Evolutionary conservation across 352 stramenopile species (phyloP), one percentile per base, ranked within the genome.

Genomic region (Pythium plurisporium): DNA sequence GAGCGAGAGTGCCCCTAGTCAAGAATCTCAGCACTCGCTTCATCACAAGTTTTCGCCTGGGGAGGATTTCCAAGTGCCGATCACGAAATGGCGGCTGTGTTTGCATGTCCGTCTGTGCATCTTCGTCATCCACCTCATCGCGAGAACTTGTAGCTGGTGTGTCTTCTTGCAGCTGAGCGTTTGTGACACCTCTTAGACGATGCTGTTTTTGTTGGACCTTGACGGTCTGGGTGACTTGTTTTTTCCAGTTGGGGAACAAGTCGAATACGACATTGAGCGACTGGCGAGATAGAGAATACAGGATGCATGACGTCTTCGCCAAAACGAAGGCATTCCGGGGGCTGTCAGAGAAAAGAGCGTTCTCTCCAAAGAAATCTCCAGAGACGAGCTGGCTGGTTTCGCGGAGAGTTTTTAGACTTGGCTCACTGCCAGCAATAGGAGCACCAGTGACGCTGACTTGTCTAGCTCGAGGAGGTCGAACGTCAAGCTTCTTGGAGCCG

Each of bases 261-360:
- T 80, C 72, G 30, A 85, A 85, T 5, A 85, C 69, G 37, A 70
- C 60, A 31, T 81, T 71, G 7, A 82, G 59, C 27, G 74, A 79
- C 22, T 64, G 51, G 1, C 74, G 56, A 11, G 74, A 84, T 5
- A 84, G 62, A 8, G 44, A 33, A 41, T 80, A 84, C 0, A 84
- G 62, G 23, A 79, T 79, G 40, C 69, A 81, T 5, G 73, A 84
- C 3, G 74, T 79, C 22, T 62, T 75, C 10, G 69, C 66, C 1
- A 70, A 48, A 7, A 85, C 70, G 33, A 53, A 76, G 6, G 72
- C 63, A 38, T 76, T 84, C 0, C 74, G 69, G 7, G 66, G 72
- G 15, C 37, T 60, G 20, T 79, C 64, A 0, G 63, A 69, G 44
- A 84, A 81, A 0, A 84, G 44, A 0, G 74, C 69, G 42, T 76